These are phyloP conservation scores for Pleurozium schreberi DNA, from an alignment of 225 moss, liverwort and hornwort species.

Conservation along the genomic window DNA sequence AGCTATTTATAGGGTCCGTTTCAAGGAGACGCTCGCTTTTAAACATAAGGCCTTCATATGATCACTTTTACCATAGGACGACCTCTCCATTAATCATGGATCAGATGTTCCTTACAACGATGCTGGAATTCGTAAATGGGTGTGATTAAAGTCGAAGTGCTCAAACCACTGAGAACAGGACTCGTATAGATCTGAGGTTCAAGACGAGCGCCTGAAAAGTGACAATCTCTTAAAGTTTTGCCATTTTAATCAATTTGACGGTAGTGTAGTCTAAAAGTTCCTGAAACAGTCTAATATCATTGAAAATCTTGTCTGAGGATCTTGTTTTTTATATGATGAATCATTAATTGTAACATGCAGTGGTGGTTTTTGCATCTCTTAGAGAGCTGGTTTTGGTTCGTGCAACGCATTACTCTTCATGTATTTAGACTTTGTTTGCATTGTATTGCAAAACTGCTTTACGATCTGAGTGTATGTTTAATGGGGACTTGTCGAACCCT, in stretches of 20 bases:
- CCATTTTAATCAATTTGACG: neutral
- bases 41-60: neutral
- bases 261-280: neutral
- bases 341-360: neutral
- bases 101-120: neutral
- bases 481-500: neutral
- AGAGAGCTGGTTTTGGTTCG: neutral
- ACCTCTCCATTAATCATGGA: neutral
- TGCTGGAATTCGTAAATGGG: neutral
- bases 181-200: neutral
- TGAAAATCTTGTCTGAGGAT: neutral
- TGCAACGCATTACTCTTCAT: neutral
- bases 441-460: neutral
- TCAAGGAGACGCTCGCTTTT: too few relatives aligned
- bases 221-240: too few relatives aligned
- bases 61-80: neutral
- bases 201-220: neutral
- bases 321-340: neutral
- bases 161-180: neutral
- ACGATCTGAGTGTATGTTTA: neutral
- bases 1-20: too few relatives aligned
- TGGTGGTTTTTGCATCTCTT: neutral
- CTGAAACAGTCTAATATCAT: neutral
- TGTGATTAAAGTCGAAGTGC: neutral
- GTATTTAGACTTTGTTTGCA: neutral